phyloP scores from a whole-genome alignment of 805 yeast genomes.

The Wickerhamiella siamensis region DNA sequence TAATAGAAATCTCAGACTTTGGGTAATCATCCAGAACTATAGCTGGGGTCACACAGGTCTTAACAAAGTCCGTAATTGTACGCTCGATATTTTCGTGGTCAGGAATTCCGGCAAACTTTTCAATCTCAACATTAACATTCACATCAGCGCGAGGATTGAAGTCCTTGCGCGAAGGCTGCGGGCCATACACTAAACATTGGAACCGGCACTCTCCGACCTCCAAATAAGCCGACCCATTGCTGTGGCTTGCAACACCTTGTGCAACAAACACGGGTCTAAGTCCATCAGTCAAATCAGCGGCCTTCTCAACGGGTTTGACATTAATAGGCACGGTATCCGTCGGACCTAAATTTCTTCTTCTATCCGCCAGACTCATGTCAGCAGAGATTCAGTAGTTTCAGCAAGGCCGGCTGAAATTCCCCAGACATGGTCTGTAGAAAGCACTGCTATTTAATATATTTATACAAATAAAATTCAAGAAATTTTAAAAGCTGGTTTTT shows the following conservation, averaged over 20 bases:
- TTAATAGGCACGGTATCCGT: constrained; percentile 41
- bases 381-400: too few relatives aligned
- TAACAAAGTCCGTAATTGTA: constrained; percentile 36
- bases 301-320: constrained; percentile 23
- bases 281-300: constrained; percentile 16
- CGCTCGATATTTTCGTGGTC: constrained; percentile 27
- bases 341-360: constrained; percentile 83
- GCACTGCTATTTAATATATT: too few relatives aligned
- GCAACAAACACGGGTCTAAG: constrained; percentile 37
- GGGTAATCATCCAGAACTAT: constrained; percentile 64
- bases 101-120: constrained; percentile 35
- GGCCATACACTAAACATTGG: constrained; percentile 70
- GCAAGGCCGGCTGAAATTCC: too few relatives aligned
- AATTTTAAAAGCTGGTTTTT: too few relatives aligned
- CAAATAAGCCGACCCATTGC: constrained; percentile 70
- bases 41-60: constrained; percentile 37
- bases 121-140: constrained; percentile 43
- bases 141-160: constrained; percentile 53
- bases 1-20: constrained; percentile 73
- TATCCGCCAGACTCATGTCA: constrained; percentile 34
- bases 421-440: too few relatives aligned
- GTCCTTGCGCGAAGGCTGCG: constrained; percentile 68
- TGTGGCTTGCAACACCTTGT: constrained; percentile 52
- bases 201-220: constrained; percentile 50
- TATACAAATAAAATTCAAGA: too few relatives aligned